Evolutionary conservation across 306 rosid species (phyloP).

Genomic region (Dalbergia oliveri): DNA sequence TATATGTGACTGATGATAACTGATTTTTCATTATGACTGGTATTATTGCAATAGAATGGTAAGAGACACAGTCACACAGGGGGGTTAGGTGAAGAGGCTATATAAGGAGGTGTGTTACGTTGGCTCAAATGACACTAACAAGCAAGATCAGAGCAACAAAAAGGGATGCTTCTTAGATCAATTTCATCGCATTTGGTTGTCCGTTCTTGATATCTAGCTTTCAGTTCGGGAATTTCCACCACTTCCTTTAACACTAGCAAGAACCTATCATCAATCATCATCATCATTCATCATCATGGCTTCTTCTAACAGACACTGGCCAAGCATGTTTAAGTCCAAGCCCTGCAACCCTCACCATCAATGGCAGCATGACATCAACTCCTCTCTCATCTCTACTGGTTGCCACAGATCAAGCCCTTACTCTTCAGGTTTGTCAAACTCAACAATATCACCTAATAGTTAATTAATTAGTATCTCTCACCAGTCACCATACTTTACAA

Average conservation of each 20-base stretch:
- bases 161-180: slow-evolving; percentile 45
- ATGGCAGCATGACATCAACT: slow-evolving; percentile 90
- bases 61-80: slow-evolving; percentile 17
- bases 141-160: slow-evolving; percentile 51
- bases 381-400: slow-evolving; percentile 62
- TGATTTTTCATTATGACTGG: background rate
- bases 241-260: background rate
- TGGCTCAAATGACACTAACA: slow-evolving; percentile 52
- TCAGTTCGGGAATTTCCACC: slow-evolving; percentile 39
- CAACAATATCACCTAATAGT: background rate
- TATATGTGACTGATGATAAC: slow-evolving; percentile 16
- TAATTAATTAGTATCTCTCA: background rate
- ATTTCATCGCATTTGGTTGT: slow-evolving; percentile 47
- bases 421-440: slow-evolving; percentile 60
- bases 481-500: background rate
- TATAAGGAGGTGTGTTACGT: slow-evolving; percentile 63
- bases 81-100: slow-evolving; percentile 76
- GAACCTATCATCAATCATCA: background rate
- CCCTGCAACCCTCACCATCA: slow-evolving; percentile 91
- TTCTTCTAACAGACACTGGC: slow-evolving; percentile 99
- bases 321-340: slow-evolving; percentile 97
- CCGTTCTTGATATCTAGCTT: slow-evolving; percentile 48
- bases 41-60: slow-evolving; percentile 34
- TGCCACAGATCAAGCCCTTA: slow-evolving; percentile 71
- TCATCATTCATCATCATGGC: slow-evolving; percentile 68